Conservation (phyloP, 192 early-diverging fungal species). For the Backusella westeae region DNA sequence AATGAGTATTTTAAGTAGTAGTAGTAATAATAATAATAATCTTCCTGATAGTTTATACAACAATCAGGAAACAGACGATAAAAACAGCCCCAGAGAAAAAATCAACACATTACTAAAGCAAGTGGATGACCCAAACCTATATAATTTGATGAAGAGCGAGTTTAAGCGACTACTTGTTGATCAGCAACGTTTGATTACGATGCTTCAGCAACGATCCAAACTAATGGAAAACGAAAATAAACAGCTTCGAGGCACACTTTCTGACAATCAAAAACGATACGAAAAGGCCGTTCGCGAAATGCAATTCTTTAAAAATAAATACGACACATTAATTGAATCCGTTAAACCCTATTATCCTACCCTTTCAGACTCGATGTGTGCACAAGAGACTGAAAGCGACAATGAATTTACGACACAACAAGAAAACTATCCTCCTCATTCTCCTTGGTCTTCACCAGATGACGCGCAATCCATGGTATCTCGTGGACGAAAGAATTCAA, state of each 20-base stretch:
- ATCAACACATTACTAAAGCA: background rate
- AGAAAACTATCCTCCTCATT: background rate
- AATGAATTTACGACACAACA: background rate
- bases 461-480: background rate
- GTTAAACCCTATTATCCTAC: background rate
- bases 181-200: conserved; percentile 17
- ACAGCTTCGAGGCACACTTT: background rate
- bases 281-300: conserved; percentile 36
- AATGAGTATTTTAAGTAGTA: background rate
- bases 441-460: background rate
- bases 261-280: conserved; percentile 18
- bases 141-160: conserved; percentile 4
- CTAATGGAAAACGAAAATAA: conserved; percentile 15
- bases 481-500: conserved; percentile 4
- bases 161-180: conserved; percentile 13
- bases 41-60: background rate
- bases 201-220: conserved; percentile 6
- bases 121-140: background rate
- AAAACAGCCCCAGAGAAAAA: background rate
- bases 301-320: conserved; percentile 35
- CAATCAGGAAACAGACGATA: background rate
- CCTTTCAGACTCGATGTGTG: background rate
- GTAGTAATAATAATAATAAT: background rate
- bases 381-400: background rate
- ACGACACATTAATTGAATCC: conserved; percentile 18